A percentile compares a stretch with the other conserved stretches of the same genome.
Conservation (phyloP, 164 flowering plant genomes). For the Chimonanthus praecox region DNA sequence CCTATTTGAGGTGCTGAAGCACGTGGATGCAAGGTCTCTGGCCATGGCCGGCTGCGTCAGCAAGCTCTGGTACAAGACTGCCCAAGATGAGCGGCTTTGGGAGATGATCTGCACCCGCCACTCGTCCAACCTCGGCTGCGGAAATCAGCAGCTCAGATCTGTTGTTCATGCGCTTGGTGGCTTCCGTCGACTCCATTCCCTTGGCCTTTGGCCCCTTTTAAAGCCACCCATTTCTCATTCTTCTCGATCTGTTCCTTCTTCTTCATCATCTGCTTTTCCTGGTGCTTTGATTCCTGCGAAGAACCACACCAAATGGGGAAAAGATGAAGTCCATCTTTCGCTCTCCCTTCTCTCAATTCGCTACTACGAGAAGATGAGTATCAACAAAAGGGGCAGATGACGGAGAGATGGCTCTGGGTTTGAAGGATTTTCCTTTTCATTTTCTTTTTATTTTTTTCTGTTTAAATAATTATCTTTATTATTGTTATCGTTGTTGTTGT, state of each 20-base stretch:
- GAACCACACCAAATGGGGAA: conserved; percentile 54
- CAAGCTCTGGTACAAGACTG: conserved; percentile 72
- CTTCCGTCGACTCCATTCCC: conserved; percentile 75
- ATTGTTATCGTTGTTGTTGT: not conserved
- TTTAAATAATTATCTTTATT: too few species aligned
- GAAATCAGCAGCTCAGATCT: conserved; percentile 62
- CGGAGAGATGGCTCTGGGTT: not conserved
- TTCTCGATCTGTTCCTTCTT: conserved; percentile 13
- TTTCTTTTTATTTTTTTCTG: not conserved
- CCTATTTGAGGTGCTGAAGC: conserved; percentile 76
- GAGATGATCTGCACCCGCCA: conserved; percentile 87
- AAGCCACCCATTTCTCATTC: conserved; percentile 33
- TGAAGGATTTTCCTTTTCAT: not conserved
- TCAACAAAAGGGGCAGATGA: conserved; percentile 14
- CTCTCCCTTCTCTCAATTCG: conserved; percentile 73
- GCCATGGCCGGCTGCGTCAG: conserved; percentile 71
- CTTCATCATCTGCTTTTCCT: conserved; percentile 18
- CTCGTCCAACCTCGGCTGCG: conserved; percentile 53
- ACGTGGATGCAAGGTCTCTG: conserved; percentile 71
- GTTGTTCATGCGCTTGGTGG: conserved; percentile 92
- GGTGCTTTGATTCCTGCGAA: conserved; percentile 17
- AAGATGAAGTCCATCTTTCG: conserved; percentile 82
- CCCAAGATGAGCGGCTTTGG: conserved; percentile 92
- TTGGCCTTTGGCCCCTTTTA: conserved; percentile 52
- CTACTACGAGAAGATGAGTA: conserved; percentile 77